Base-by-base conservation (phyloP, 1,139 yeast species). In the Torulaspora pretoriensis region DNA sequence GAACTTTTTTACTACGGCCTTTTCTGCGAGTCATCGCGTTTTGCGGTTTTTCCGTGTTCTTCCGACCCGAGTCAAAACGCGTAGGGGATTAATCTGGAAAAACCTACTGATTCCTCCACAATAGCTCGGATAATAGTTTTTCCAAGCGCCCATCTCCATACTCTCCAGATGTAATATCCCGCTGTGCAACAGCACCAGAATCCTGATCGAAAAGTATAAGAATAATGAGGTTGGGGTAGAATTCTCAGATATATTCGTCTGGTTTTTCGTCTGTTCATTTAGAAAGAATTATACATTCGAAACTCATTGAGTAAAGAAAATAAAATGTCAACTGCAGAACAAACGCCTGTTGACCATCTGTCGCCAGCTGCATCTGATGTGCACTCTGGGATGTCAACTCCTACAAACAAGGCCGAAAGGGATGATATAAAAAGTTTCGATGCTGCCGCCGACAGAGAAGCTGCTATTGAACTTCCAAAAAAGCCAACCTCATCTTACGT, bases 401-500 rank as follows among this genome's bases (percentile, higher is more conserved):
- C 57, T 22, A 47, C 57, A 16, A 47, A 53, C 48, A 49, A 54
- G 35, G 54, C 48, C 32, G 43, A 52, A 6, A 46, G 51, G 29
- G 47, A 45, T 25, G 54, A 49, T 24, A 16, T 47, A 19, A 50
- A 51, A 31, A 48, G 46, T 31, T 41, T 46, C 19, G 33, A 33
- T 23, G 47, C 41, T 7, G 41, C 40, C 12, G 47, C 48, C 10
- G 42, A 42, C 12, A 41, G 45, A 14, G 50, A 46, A 24, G 36
- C 36, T 13, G 40, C 31, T 13, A 34, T 44, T 29, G 64, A 56
- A 3, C 52, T 64, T 35, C 67, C 67, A 51, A 72, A 71, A 61
- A 73, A 68, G 56, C 74, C 77, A 31, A 74, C 76, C 5, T 74
- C 78, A 45, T 71, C 78, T 50, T 63, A 71, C 52, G 62, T 73